phyloP scores from a whole-genome alignment of 1,139 yeast species.

The Suhomyces chickasaworum region DNA sequence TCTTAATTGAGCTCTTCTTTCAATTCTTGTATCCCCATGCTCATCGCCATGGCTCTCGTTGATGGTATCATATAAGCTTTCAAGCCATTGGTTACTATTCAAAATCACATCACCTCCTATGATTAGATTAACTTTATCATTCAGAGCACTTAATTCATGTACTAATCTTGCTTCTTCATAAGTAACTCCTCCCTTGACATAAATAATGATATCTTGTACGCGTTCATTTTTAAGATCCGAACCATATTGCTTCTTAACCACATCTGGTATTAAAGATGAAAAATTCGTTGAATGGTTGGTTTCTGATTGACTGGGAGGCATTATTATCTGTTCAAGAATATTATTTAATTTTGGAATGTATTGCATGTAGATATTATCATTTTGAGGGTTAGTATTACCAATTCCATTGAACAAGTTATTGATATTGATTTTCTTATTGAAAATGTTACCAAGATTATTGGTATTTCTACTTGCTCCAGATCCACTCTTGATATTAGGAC shows the following conservation, averaged over 20 bases:
- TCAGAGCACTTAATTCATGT: constrained; percentile 62
- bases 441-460: constrained; percentile 28
- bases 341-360: constrained; percentile 75
- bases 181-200: constrained; percentile 87
- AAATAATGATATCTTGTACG: constrained; percentile 77
- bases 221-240: constrained; percentile 24
- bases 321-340: constrained; percentile 28
- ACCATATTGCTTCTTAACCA: constrained; percentile 38
- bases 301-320: constrained; percentile 16
- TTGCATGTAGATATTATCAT: constrained; percentile 58
- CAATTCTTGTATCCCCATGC: constrained; percentile 8
- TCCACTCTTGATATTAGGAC: constrained; percentile 9
- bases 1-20: constrained; percentile 26
- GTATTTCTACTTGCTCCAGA: constrained; percentile 10
- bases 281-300: constrained; percentile 11
- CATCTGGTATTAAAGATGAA: constrained; percentile 25
- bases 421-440: constrained; percentile 29
- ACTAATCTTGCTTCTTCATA: constrained; percentile 88
- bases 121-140: constrained; percentile 52
- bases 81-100: constrained; percentile 60
- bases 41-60: constrained; percentile 15
- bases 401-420: constrained; percentile 29
- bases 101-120: constrained; percentile 78
- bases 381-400: constrained; percentile 25
- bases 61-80: constrained; percentile 29